phyloP scores from a whole-genome alignment of 371 early-diverging fungal species.

The Rhizopus stolonifer region DNA sequence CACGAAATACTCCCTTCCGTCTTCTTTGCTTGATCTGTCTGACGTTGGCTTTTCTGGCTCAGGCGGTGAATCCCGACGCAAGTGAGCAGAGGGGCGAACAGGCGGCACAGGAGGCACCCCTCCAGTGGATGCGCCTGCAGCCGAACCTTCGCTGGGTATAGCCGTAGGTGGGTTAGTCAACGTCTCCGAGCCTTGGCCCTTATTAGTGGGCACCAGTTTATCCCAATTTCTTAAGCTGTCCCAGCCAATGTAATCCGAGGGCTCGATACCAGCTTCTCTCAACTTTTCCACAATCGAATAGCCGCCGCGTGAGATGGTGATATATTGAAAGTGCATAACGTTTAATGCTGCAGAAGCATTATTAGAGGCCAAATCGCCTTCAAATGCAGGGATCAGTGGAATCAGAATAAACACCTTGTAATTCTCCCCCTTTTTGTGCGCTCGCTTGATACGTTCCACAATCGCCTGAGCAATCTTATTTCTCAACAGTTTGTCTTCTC shows the following conservation, averaged over 20 bases:
- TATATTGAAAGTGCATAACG: constrained; percentile 85
- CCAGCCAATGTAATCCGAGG: constrained; percentile 81
- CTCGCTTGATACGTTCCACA: constrained; percentile 74
- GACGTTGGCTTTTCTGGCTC: background rate
- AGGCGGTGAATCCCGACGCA: too few relatives aligned
- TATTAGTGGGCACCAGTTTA: constrained; percentile 30
- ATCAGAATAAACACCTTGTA: constrained; percentile 87
- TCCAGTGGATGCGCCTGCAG: background rate
- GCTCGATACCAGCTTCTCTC: constrained; percentile 62
- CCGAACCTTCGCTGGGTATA: background rate
- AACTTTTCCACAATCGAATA: constrained; percentile 69
- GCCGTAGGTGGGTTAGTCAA: background rate
- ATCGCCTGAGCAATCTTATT: constrained; percentile 56
- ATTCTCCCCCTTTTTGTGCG: constrained; percentile 62
- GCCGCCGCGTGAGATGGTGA: constrained; percentile 78
- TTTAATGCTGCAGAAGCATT: constrained; percentile 72
- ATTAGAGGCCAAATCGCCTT: constrained; percentile 73
- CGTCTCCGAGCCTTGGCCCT: background rate
- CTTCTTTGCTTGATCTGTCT: constrained; percentile 6
- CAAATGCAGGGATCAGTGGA: constrained; percentile 91
- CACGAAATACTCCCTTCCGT: constrained; percentile 52
- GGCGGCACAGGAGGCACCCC: background rate
- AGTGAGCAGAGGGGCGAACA: too few relatives aligned
- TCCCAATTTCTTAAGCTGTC: constrained; percentile 77
- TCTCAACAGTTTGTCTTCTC: constrained; percentile 35